Evolutionary conservation across 2,329 filamentous ascomycete species (phyloP).

Genomic region (Fusarium sp.): DNA sequence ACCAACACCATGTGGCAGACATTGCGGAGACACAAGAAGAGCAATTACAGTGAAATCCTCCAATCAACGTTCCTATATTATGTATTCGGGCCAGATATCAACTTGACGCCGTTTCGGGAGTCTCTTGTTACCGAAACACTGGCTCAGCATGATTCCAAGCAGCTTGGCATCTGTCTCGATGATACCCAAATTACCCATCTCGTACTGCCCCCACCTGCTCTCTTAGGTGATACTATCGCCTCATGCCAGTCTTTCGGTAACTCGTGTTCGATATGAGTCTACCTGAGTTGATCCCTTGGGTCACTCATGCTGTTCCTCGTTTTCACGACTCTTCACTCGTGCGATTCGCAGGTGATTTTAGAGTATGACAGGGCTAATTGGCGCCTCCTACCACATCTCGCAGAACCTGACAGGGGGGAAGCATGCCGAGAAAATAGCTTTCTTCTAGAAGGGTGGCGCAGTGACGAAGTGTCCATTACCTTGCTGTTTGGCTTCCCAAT

Average conservation of each 20-base stretch:
- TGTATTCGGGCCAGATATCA: neutral
- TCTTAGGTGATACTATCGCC: neutral
- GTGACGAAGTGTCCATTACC: neutral
- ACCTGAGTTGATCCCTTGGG: neutral
- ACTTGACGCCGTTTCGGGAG: neutral
- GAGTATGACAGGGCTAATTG: neutral
- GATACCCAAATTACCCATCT: constrained; percentile 5
- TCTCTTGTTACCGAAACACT: constrained; percentile 12
- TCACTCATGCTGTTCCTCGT: constrained; percentile 8
- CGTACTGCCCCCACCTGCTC: constrained; percentile 13
- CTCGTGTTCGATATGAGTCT: neutral
- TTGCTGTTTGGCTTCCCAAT: neutral
- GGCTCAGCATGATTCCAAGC: constrained; percentile 5
- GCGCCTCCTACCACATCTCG: constrained; percentile 19
- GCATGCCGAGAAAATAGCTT: constrained; percentile 31
- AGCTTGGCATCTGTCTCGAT: constrained; percentile 17
- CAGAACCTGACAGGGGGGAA: constrained; percentile 16
- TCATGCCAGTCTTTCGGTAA: neutral
- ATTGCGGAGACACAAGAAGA: constrained; percentile 14
- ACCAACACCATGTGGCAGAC: constrained; percentile 8
- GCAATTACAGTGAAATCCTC: constrained; percentile 5
- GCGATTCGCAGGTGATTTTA: constrained; percentile 9
- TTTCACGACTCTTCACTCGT: constrained; percentile 2
- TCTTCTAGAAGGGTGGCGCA: constrained; percentile 36
- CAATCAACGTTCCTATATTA: constrained; percentile 6